Base-by-base conservation (phyloP, 305 asterid species). In the Fraxinus albicans region DNA sequence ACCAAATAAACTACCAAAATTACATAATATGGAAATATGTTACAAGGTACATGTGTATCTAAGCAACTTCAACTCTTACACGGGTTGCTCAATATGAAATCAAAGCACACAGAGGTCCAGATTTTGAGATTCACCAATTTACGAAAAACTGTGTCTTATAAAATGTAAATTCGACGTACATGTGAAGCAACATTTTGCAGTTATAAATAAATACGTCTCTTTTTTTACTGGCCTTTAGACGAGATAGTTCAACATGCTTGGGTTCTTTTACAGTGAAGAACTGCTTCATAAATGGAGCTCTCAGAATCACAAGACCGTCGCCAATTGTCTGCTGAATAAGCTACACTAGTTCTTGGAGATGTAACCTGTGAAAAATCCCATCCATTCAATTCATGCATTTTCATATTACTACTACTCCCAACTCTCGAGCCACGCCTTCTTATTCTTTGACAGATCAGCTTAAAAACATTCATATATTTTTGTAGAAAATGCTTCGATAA, bases 261-360 rank as follows among this genome's bases (percentile, higher is more conserved):
- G 79, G 93, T 94, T 91, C 90, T 92, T 83, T 94, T 94, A 86
- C 98, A 94, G 65, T 94, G 98, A 33, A 93, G 95, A 21, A 94
- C 97, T 3, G 98, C 98, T 86, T 94, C 98, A 82, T 89, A 80
- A 82, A 94, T 94, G 9, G 97, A 91, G 87, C 92, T 90, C 88
- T 94, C 98, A 2, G 98, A 94, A 81, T 94, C 98, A 84, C 95
- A 92, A 31, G 95, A 94, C 72, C 90, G 86, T 0, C 97, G 88
- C 93, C 95, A 90, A 69, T 85, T 86, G 76, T 91, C 93, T 50
- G 77, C 87, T 3, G 94, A 89, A 83, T 84, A 91, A 6, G 95
- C 91, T 0, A 81, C 77, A 80, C 94, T 92, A 0, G 91, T 89
- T 82, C 95, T 85, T 0, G 97, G 97, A 3, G 96, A 92, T 12